Evolutionary conservation across 2,329 filamentous ascomycete species (phyloP).

Genomic region (Pseudogymnoascus sp.): DNA sequence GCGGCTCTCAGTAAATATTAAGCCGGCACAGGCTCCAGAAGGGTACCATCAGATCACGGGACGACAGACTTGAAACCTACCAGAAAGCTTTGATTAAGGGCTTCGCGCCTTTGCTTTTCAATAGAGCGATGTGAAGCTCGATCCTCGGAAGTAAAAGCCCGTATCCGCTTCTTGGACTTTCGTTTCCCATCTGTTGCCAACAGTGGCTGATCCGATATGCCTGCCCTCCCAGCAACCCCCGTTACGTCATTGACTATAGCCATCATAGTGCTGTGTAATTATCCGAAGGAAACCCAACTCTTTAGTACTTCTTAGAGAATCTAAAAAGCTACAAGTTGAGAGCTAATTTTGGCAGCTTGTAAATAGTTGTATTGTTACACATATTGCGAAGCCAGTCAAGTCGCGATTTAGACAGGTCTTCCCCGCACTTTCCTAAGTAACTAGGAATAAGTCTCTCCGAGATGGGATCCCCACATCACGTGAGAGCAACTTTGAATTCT

Average conservation of each 20-base stretch:
- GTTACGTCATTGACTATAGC: background rate
- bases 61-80: constrained; percentile 12
- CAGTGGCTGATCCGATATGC: background rate
- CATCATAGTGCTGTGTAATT: background rate
- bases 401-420: background rate
- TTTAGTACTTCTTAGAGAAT: background rate
- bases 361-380: background rate
- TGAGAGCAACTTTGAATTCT: too few species aligned
- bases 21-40: background rate
- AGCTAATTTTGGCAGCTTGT: background rate
- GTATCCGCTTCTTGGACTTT: constrained; percentile 16
- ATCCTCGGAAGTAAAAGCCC: constrained; percentile 20
- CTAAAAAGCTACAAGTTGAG: background rate
- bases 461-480: background rate
- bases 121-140: constrained; percentile 21
- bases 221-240: background rate
- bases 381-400: background rate
- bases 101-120: constrained; percentile 20
- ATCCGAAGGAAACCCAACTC: background rate
- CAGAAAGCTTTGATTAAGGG: constrained; percentile 20
- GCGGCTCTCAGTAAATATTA: background rate
- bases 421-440: background rate
- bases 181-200: background rate
- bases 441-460: background rate
- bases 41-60: background rate